These are phyloP conservation scores for Solanum dulcamara DNA, from an alignment of 257 asterid species.

Conservation along the genomic window DNA sequence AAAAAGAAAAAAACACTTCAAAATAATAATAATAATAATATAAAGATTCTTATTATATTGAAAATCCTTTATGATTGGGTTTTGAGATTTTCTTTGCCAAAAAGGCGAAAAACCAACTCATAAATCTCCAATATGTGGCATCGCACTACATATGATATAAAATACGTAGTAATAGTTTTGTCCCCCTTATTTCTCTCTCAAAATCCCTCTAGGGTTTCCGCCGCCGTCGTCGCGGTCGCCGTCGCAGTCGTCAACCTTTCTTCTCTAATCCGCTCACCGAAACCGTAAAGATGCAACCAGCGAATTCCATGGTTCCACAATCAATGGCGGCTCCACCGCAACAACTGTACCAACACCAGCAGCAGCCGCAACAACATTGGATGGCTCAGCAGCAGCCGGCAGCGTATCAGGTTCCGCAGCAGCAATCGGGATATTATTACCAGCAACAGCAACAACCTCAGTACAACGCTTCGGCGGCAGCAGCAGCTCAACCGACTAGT, in stretches of 20 bases:
- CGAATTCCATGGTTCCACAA: slow-evolving; percentile 43
- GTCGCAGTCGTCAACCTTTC: background rate
- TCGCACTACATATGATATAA: background rate
- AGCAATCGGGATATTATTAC: slow-evolving; percentile 47
- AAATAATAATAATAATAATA: background rate
- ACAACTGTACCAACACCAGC: slow-evolving; percentile 43
- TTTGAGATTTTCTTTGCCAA: background rate
- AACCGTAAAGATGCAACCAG: slow-evolving; percentile 47
- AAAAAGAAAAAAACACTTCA: no score
- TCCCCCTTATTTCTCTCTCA: background rate
- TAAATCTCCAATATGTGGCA: no score
- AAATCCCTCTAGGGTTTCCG: background rate
- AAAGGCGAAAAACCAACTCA: background rate
- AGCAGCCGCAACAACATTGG: slow-evolving; percentile 50
- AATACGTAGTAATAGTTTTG: background rate
- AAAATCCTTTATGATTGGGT: background rate
- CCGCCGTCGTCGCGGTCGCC: background rate
- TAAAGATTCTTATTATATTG: background rate
- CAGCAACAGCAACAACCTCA: slow-evolving; percentile 35
- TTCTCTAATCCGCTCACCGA: background rate
- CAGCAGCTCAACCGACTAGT: slow-evolving; percentile 22
- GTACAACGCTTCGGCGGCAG: slow-evolving; percentile 27
- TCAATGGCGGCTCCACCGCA: slow-evolving; percentile 32
- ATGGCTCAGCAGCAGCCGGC: slow-evolving; percentile 36
- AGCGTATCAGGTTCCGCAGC: slow-evolving; percentile 51